Conservation (phyloP, 2,329 filamentous ascomycete genomes). For the Claviceps sp. region DNA sequence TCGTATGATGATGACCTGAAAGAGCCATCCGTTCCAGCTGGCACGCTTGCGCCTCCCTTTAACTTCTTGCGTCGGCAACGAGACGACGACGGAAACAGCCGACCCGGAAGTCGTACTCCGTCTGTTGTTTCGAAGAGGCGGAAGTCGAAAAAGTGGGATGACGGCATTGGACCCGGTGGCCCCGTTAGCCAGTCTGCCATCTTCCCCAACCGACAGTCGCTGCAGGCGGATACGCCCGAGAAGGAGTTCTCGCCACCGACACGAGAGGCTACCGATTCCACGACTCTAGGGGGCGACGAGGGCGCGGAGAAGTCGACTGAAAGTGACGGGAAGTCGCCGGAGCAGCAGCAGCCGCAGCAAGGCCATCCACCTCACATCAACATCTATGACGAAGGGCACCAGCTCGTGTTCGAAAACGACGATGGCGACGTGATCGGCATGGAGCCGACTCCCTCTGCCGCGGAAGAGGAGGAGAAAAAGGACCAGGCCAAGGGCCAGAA, state of each 20-base stretch:
- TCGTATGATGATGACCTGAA: constrained; percentile 57
- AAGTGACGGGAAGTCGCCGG: constrained; percentile 9
- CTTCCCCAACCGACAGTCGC: constrained; percentile 42
- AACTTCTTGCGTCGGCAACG: constrained; percentile 73
- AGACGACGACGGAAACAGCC: constrained; percentile 52
- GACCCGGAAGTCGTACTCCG: constrained; percentile 43
- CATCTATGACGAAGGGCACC: constrained; percentile 66
- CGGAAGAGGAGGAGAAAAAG: not conserved
- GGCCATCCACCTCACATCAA: constrained; percentile 34
- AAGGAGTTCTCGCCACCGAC: constrained; percentile 17
- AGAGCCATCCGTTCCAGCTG: constrained; percentile 48
- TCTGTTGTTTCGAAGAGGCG: constrained; percentile 48
- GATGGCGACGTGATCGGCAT: constrained; percentile 76
- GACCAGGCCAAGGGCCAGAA: not conserved
- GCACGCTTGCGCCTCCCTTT: constrained; percentile 58
- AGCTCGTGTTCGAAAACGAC: constrained; percentile 71
- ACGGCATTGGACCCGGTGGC: constrained; percentile 65
- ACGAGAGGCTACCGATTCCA: constrained; percentile 21
- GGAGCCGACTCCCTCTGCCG: constrained; percentile 19
- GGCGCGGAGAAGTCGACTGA: constrained; percentile 14
- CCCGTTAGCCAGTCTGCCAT: constrained; percentile 87
- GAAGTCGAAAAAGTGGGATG: constrained; percentile 55
- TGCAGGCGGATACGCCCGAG: constrained; percentile 13
- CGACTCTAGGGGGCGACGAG: constrained; percentile 20
- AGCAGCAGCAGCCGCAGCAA: not conserved